Base-by-base conservation (phyloP, 2,329 filamentous ascomycete genomes). In the Phyllosticta ampelicida region DNA sequence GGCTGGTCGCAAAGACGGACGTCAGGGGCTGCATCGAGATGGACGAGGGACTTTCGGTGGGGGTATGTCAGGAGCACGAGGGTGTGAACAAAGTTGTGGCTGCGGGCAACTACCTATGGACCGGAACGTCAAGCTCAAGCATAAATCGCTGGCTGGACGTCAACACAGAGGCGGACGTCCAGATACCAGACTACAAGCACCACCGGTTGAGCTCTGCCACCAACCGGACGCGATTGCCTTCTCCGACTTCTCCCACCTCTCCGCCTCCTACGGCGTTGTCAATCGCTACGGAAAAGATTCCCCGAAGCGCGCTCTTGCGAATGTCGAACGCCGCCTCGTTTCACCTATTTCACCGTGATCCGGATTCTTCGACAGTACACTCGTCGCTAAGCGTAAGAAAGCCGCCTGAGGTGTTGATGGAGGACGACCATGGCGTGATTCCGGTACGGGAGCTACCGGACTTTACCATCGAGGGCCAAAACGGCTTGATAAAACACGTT, bases 1-100 rank as follows among this genome's bases (percentile, higher is more conserved):
- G 94, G 2, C 74, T 96, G 61, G 86, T 99, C n/a, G 92, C 90
- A 57, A 99, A 97, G 78, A 97, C 92, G 0, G 94, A 99, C 70
- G 86, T 92, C 23, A 82, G 91, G 63, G 83, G 85, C 59, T 79
- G 85, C 26, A 79, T 82, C 19, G 87, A 90, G 62, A 80, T 92
- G 72, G 91, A 96, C 66, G 88, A 96, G 65, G 94, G 92, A 0
- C 75, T 96, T 8, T 96, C 89, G 13, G 79, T 97, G 13, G 92
- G 92, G n/a, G 79, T 96, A 5, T 88, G 89, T 55, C 89, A 96
- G 69, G 94, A 99, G 72, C 88, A 96, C 65, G 89, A 90, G 63
- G 90, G 86, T 2, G 85, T 92, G 6, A 84, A 81, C 67, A 83
- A 83, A 60, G 73, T 85, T 3, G 74, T 83, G 36, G 75, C 77